These are phyloP conservation scores for Trichopus zeylanicus DNA, from an alignment of 116 monocot species.

Conservation along the genomic window DNA sequence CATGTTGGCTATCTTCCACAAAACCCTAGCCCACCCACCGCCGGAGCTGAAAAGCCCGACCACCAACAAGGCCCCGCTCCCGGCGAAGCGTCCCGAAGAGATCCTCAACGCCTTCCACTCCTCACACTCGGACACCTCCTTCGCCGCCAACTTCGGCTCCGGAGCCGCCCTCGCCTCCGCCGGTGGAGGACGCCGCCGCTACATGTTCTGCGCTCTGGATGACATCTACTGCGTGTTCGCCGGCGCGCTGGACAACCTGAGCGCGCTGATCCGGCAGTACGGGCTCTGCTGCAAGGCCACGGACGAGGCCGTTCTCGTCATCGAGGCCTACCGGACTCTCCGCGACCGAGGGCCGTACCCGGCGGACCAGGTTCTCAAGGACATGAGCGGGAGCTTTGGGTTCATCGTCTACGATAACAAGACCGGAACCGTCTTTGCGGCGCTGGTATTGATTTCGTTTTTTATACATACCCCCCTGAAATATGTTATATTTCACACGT, in stretches of 20 bases:
- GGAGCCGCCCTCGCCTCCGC: slow-evolving; percentile 42
- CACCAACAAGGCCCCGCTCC: neutral
- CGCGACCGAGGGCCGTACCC: slow-evolving; percentile 85
- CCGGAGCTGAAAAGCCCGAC: slow-evolving; percentile 51
- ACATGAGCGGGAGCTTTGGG: slow-evolving; percentile 54
- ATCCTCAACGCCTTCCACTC: slow-evolving; percentile 40
- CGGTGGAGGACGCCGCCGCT: neutral
- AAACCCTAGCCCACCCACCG: slow-evolving; percentile 43
- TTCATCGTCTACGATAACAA: slow-evolving; percentile 65
- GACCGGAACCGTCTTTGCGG: slow-evolving; percentile 49
- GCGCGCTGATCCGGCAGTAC: slow-evolving; percentile 66
- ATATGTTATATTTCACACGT: no score
- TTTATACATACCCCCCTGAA: no score
- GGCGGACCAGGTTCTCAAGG: slow-evolving; percentile 79
- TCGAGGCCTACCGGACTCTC: slow-evolving; percentile 75
- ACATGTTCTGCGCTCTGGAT: slow-evolving; percentile 70
- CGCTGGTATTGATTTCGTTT: slow-evolving; percentile 31
- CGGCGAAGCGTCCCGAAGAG: slow-evolving; percentile 42
- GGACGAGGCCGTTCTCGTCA: slow-evolving; percentile 60
- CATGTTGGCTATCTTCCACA: slow-evolving; percentile 57
- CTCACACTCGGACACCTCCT: slow-evolving; percentile 13
- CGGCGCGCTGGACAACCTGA: slow-evolving; percentile 52
- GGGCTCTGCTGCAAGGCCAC: slow-evolving; percentile 49
- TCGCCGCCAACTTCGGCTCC: slow-evolving; percentile 32
- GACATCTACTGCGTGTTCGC: slow-evolving; percentile 60